phyloP scores from a whole-genome alignment of 2,329 filamentous ascomycete genomes.

The Fusarium buharicum region DNA sequence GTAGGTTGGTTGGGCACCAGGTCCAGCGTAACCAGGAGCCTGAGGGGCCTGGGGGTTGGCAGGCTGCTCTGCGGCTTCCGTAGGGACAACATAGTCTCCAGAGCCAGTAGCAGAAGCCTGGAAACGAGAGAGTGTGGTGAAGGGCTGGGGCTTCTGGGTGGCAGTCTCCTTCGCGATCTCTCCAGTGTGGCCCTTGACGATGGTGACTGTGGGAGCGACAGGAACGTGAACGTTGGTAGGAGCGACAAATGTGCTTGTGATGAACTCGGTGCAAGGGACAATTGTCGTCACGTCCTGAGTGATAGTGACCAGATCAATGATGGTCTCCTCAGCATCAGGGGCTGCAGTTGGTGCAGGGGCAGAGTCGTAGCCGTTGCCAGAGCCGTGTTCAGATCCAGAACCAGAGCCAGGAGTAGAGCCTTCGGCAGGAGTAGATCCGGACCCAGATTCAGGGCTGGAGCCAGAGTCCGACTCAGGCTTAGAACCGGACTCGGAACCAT shows the following conservation, averaged over 20 bases:
- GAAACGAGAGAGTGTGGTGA: slow-evolving; percentile 28
- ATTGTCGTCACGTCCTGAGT: slow-evolving; percentile 42
- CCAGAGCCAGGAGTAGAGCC: neutral
- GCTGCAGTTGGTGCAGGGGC: slow-evolving; percentile 23
- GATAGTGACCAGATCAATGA: slow-evolving; percentile 35
- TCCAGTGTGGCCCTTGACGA: slow-evolving; percentile 28
- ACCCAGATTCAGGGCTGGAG: neutral
- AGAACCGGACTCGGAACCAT: neutral
- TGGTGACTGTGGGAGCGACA: slow-evolving; percentile 28
- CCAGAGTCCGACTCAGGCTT: neutral
- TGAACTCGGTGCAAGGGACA: slow-evolving; percentile 39
- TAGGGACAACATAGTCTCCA: slow-evolving; percentile 9
- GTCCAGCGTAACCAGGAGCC: slow-evolving; percentile 5
- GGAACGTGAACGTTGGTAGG: slow-evolving; percentile 27
- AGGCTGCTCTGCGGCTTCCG: slow-evolving; percentile 10
- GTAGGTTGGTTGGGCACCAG: slow-evolving; percentile 24
- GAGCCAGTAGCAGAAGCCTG: slow-evolving; percentile 24
- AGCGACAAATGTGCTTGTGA: slow-evolving; percentile 39
- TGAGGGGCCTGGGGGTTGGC: slow-evolving; percentile 9
- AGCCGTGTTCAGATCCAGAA: slow-evolving; percentile 5
- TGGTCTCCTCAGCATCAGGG: slow-evolving; percentile 15
- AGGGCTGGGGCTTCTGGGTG: slow-evolving; percentile 18
- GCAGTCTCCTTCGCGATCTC: slow-evolving; percentile 7
- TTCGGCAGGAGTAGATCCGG: neutral
- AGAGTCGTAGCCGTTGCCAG: neutral